A percentile compares a stretch with the other conserved stretches of the same genome.
Conservation (phyloP, 179 eudicot genomes). For the Gypsophila paniculata region DNA sequence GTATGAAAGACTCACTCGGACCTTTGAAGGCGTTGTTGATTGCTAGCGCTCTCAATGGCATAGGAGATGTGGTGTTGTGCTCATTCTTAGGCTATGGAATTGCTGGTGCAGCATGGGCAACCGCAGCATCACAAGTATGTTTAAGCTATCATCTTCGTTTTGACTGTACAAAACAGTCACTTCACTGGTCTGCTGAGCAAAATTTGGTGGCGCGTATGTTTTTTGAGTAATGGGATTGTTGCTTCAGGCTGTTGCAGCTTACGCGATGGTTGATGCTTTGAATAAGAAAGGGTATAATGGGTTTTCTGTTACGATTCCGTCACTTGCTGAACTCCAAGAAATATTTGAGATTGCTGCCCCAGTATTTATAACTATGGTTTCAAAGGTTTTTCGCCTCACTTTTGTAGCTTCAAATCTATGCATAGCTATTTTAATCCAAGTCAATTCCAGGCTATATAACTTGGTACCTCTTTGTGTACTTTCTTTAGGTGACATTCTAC, state of each 20-base stretch:
- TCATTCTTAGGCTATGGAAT: conserved; percentile 68
- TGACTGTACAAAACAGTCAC: background rate
- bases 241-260: conserved; percentile 78
- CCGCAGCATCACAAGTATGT: conserved; percentile 80
- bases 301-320: conserved; percentile 60
- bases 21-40: conserved; percentile 91
- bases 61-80: conserved; percentile 75
- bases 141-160: conserved; percentile 4
- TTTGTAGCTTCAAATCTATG: conserved; percentile 3
- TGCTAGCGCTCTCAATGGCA: conserved; percentile 70
- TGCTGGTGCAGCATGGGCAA: conserved; percentile 99
- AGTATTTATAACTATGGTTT: conserved; percentile 77
- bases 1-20: conserved; percentile 96
- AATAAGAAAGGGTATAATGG: conserved; percentile 82
- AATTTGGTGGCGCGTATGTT: background rate
- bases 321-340: conserved; percentile 57
- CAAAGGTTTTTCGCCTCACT: conserved; percentile 55
- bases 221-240: conserved; percentile 6
- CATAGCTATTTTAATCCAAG: background rate
- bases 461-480: background rate
- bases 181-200: background rate
- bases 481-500: conserved; percentile 39
- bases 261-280: conserved; percentile 69
- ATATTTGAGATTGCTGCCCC: conserved; percentile 82
- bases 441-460: background rate